A percentile compares a stretch with the other conserved stretches of the same genome.
Evolutionary conservation across 2,329 filamentous ascomycete genomes (phyloP).

Genomic region (Fusarium guadeloupense): DNA sequence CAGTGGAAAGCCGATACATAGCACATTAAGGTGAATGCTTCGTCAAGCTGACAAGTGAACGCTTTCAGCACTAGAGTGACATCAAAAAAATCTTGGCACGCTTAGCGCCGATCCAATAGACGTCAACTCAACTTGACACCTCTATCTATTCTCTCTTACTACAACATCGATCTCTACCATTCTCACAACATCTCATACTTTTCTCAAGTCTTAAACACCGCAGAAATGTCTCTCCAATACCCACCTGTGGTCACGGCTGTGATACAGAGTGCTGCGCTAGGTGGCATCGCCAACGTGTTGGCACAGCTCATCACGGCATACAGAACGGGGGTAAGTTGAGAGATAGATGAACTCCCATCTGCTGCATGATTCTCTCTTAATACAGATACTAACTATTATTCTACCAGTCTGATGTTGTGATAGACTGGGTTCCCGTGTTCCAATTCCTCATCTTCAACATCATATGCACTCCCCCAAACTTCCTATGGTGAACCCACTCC

Average conservation of each 20-base stretch:
- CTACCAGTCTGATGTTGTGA: conserved; percentile 63
- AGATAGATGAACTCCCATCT: not conserved
- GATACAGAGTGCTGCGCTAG: conserved; percentile 72
- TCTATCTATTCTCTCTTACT: not conserved
- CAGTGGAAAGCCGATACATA: too few species aligned
- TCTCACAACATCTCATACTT: not conserved
- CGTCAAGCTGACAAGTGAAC: not conserved
- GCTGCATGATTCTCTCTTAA: not conserved
- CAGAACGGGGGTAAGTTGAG: conserved; percentile 62
- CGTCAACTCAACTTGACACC: conserved; percentile 18
- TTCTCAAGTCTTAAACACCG: not conserved
- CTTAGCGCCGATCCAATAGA: conserved; percentile 23
- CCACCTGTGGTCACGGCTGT: conserved; percentile 67
- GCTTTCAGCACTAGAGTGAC: not conserved
- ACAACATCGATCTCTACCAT: not conserved
- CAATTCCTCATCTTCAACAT: conserved; percentile 81
- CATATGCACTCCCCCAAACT: conserved; percentile 82
- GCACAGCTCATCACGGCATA: conserved; percentile 76
- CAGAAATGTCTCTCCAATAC: conserved; percentile 42
- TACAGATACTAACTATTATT: not conserved
- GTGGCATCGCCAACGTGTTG: conserved; percentile 74
- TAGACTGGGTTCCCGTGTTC: conserved; percentile 74
- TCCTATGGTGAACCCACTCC: conserved; percentile 71
- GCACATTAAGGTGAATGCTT: not conserved
- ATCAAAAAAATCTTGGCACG: conserved; percentile 15